phyloP scores from a whole-genome alignment of 1,284 basidiomycete genomes.

The Ustilago trichophora region DNA sequence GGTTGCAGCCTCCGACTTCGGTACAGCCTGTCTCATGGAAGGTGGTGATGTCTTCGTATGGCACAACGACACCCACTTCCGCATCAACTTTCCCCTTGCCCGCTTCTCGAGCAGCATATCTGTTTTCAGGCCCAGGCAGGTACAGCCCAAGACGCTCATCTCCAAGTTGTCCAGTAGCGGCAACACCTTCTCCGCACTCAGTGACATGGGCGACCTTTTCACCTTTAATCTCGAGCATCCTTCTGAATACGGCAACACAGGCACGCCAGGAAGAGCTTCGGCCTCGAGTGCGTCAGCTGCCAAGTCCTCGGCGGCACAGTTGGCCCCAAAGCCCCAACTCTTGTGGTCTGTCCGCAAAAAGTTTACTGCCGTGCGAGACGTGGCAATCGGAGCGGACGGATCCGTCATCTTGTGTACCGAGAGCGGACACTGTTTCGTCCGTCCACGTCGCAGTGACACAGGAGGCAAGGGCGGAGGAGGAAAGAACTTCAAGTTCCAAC shows the following conservation, averaged over 20 bases:
- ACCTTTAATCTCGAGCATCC: constrained; percentile 73
- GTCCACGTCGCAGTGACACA: constrained; percentile 39
- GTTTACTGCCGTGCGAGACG: constrained; percentile 82
- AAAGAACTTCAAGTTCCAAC: constrained; percentile 74
- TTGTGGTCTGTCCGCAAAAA: constrained; percentile 88
- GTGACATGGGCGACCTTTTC: constrained; percentile 89
- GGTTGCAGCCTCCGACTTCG: constrained; percentile 72
- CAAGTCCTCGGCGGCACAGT: constrained; percentile 29
- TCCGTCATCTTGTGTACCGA: constrained; percentile 90
- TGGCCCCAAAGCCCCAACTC: constrained; percentile 77
- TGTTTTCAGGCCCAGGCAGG: constrained; percentile 67
- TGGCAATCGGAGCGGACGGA: constrained; percentile 87
- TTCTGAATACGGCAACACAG: constrained; percentile 52
- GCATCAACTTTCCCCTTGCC: constrained; percentile 71
- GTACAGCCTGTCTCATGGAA: constrained; percentile 80
- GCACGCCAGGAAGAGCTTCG: constrained; percentile 4
- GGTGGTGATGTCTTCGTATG: constrained; percentile 83
- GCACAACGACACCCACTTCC: constrained; percentile 78
- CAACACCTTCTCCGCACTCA: constrained; percentile 83
- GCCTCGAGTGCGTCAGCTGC: constrained; percentile 2
- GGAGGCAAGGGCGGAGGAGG: constrained; percentile 36
- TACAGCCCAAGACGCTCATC: constrained; percentile 71
- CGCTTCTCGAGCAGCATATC: constrained; percentile 71
- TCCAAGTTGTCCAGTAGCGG: constrained; percentile 83
- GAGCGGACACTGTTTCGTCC: constrained; percentile 90